phyloP scores from a whole-genome alignment of 2,329 filamentous ascomycete species.

The Lecanicillium sp. region DNA sequence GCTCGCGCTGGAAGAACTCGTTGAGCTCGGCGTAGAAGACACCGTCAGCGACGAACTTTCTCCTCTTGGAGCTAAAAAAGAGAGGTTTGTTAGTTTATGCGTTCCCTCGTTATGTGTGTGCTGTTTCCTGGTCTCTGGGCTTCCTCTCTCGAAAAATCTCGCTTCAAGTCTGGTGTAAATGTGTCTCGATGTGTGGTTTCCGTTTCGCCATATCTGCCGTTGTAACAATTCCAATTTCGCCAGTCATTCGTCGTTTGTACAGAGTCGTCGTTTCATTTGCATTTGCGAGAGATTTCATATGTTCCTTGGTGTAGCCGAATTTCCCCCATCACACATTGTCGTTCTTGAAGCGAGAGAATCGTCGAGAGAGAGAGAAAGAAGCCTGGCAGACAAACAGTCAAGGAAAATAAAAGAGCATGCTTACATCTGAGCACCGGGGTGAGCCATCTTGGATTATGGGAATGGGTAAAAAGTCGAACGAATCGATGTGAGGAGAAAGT shows the following conservation, averaged over 20 bases:
- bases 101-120: background rate
- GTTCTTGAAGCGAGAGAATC: background rate
- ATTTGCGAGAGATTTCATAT: too few species aligned
- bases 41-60: constrained; percentile 95
- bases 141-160: too few species aligned
- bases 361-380: background rate
- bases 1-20: constrained; percentile 99
- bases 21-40: constrained; percentile 99
- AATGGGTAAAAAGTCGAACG: constrained; percentile 1
- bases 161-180: too few species aligned
- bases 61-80: constrained; percentile 68
- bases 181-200: too few species aligned
- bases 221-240: too few species aligned
- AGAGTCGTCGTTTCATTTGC: too few species aligned
- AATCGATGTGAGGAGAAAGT: constrained; percentile 3
- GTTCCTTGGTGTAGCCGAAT: too few species aligned
- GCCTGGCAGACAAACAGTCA: background rate
- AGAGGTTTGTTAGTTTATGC: constrained; percentile 5
- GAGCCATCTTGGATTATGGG: constrained; percentile 47
- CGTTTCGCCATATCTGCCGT: too few species aligned
- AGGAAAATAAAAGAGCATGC: constrained; percentile 21
- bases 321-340: too few species aligned
- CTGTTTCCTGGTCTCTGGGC: background rate
- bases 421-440: constrained; percentile 56
- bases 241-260: too few species aligned